Conservation (phyloP, 306 rosid species). For the Albizia julibrissin region DNA sequence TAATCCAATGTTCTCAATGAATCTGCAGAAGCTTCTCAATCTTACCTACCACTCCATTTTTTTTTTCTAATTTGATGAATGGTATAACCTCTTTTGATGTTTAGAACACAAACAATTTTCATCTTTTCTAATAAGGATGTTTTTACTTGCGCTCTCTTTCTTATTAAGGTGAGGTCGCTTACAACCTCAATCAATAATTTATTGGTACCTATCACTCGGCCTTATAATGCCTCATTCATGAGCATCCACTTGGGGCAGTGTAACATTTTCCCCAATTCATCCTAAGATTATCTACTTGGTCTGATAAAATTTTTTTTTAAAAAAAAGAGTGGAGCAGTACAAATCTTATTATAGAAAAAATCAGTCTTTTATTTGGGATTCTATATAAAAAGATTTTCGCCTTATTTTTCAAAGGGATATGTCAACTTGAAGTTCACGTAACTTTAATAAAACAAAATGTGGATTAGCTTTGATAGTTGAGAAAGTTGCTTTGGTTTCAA, state of each 20-base stretch:
- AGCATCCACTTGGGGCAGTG: background rate
- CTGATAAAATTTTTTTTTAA: no score
- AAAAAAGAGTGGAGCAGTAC: no score
- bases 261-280: background rate
- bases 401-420: no score
- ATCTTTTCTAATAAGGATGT: no score
- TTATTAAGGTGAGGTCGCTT: no score
- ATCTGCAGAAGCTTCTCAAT: background rate
- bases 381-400: no score
- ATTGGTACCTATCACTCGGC: no score
- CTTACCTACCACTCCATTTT: background rate
- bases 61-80: no score
- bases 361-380: background rate
- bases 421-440: background rate
- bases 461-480: background rate
- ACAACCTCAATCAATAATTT: no score
- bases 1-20: background rate
- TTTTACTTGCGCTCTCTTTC: no score
- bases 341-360: background rate
- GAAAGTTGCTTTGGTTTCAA: background rate
- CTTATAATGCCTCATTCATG: background rate
- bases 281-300: no score
- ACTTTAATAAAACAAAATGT: background rate
- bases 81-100: no score
- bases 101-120: fast-evolving